A percentile compares a stretch with the other conserved stretches of the same genome.
Conservation (phyloP, 345 rosid species). For the Dovyalis caffra region DNA sequence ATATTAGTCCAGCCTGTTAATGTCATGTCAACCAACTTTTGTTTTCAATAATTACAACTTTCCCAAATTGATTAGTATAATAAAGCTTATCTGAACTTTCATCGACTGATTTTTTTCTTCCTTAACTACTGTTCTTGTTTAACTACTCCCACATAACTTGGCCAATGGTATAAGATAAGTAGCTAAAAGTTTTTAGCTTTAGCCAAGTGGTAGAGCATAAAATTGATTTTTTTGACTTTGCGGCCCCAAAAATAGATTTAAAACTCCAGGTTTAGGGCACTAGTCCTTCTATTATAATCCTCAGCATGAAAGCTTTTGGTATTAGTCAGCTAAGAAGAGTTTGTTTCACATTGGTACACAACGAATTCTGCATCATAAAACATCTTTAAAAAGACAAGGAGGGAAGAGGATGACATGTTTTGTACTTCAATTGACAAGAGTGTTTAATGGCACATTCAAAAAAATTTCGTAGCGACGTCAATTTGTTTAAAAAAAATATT, state of each 20-base stretch:
- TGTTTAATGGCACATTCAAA: too few relatives aligned
- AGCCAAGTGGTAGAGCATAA: not conserved
- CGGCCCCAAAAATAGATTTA: not conserved
- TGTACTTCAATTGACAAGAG: not conserved
- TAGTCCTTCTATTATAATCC: not conserved
- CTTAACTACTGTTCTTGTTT: not conserved
- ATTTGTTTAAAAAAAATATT: too few relatives aligned
- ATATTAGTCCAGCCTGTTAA: not conserved
- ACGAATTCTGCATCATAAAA: too few relatives aligned
- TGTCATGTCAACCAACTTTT: constrained; percentile 5
- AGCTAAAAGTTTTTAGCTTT: not conserved
- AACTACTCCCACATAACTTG: constrained; percentile 24
- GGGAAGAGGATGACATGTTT: too few relatives aligned
- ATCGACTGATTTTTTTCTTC: not conserved
- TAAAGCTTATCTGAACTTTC: not conserved
- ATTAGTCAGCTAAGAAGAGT: not conserved
- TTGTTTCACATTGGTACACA: not conserved
- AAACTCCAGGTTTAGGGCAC: not conserved
- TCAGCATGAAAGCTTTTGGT: not conserved
- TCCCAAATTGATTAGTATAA: constrained; percentile 5
- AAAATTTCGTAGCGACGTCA: too few relatives aligned
- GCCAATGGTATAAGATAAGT: too few relatives aligned
- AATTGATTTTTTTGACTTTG: not conserved
- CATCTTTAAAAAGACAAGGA: too few relatives aligned
- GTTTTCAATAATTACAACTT: not conserved